Evolutionary conservation across 192 early-diverging fungal genomes (phyloP), one percentile per base, ranked within the genome.

Genomic region (Gaertneriomyces sp.): DNA sequence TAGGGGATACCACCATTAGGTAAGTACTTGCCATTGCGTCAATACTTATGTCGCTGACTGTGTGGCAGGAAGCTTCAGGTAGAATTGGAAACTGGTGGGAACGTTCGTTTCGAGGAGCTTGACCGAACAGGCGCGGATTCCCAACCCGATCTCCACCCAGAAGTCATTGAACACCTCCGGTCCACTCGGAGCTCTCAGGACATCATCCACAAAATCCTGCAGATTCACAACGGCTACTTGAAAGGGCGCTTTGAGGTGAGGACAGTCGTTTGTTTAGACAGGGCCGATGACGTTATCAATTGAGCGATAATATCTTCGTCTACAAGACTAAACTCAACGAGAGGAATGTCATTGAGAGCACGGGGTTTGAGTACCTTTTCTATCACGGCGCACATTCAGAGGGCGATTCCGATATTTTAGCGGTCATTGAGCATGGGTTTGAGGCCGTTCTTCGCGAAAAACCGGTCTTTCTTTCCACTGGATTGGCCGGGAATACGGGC

Each of bases 1-100:
- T 79, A 39, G 76, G 76, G 43, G 79, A 81, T 52, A 77, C 76
- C 73, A 73, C 79, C 1, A 80, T 80, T 3, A n/a, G 79, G 78
- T 80, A 45, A 43, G 58, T 19, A 8, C 1, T 62, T 42, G 39
- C 14, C 58, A 1, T 19, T 44, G n/a, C 50, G 19, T 63, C 8
- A 0, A 66, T 12, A 0, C 38, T 2, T 11, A 53, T 16, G 1
- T 6, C 16, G 25, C 19, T 19, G 41, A 73, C 17, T 25, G 7
- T 53, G 43, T 17, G 20, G 6, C 49, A 75, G 81, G 19, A 84
- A 81, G 61, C 72, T 82, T 4, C 63, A 81, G 25, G 58, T 86
- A n/a, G 84, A 86, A 65, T 72, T 86, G 9, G 82, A 82, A 65
- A 85, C 84, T 2, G 84, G 84, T 8, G 84, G 84, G 16, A 86